These are phyloP conservation scores for Xylariales sp. DNA, from an alignment of 2,329 filamentous ascomycete species.

Conservation along the genomic window DNA sequence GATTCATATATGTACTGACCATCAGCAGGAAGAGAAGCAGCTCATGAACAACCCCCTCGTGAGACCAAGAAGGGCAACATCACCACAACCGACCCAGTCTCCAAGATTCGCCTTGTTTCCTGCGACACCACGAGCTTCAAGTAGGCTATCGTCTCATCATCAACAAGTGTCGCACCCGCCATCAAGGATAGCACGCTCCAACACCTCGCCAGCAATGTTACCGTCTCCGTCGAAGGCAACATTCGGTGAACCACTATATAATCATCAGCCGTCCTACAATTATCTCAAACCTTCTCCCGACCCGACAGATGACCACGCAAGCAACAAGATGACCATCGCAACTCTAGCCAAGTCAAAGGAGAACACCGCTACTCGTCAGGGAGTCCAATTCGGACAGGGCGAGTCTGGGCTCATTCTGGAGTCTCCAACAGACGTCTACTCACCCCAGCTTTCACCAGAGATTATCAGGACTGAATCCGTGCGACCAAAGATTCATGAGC, in stretches of 20 bases:
- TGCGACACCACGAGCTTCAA: slow-evolving; percentile 25
- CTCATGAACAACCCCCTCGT: neutral
- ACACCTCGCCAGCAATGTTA: slow-evolving; percentile 48
- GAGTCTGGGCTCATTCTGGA: slow-evolving; percentile 35
- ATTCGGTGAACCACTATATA: slow-evolving; percentile 24
- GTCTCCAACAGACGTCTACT: slow-evolving; percentile 29
- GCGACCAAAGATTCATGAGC: slow-evolving; percentile 34
- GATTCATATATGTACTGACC: neutral
- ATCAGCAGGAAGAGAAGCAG: slow-evolving; percentile 12
- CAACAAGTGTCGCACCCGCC: slow-evolving; percentile 32
- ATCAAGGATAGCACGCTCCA: slow-evolving; percentile 38
- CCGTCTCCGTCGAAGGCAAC: slow-evolving; percentile 36
- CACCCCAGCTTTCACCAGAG: slow-evolving; percentile 10
- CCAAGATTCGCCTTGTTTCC: slow-evolving; percentile 44
- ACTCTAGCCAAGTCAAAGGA: slow-evolving; percentile 17
- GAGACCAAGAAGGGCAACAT: slow-evolving; percentile 38
- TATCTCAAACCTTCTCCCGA: slow-evolving; percentile 15
- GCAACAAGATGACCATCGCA: slow-evolving; percentile 19
- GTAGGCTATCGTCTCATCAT: slow-evolving; percentile 12
- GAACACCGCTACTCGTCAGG: slow-evolving; percentile 9
- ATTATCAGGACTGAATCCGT: slow-evolving; percentile 25
- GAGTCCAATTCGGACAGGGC: slow-evolving; percentile 27
- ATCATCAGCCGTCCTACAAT: too few relatives aligned
- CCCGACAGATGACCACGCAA: slow-evolving; percentile 15
- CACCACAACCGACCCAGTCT: slow-evolving; percentile 40